Base-by-base conservation (phyloP, 805 yeast genomes). In the Nakazawaea sp. region DNA sequence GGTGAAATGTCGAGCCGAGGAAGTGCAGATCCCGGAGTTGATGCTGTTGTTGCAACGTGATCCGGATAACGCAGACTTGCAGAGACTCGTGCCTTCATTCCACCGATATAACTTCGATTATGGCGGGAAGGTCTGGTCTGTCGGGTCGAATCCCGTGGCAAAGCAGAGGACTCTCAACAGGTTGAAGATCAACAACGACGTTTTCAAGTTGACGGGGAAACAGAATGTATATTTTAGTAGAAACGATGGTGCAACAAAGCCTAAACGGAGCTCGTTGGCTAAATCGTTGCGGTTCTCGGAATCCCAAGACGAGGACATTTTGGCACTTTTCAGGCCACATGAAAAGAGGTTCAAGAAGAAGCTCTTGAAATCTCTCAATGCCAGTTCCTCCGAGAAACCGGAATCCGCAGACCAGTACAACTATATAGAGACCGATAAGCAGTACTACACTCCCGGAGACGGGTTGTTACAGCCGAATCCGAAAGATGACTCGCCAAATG, bases 401-500 rank as follows among this genome's bases (percentile, higher is more conserved):
- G 17, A 11, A 6, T 7, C 20, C 10, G 18, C 27, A 5, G 38
- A 27, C 8, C 32, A 33, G 32, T 27, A 15, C 18, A 32, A 31
- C 18, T 32, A 38, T 15, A 38, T 26, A 6, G 34, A 41, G 15
- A 23, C 55, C 25, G 52, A 48, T 10, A 51, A 30, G 17, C 70
- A 60, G 46, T 70, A 61, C 47, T 66, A 55, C 40, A 51, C 51
- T 12, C 66, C 77, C 1, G 74, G 75, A n/a, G 84, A 78, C 53
- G 84, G 84, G 2, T 56, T 76, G 4, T 55, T 61, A 24, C 60
- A 56, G 34, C 58, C 61, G 43, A 62, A 64, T 36, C 78, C 82
- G 0, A 59, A 59, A 11, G 85, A 78, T 51, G 85, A 78, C 51
- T 61, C 70, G 4, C 83, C 84, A 0, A 74, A 71, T 50, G 75